Conservation (phyloP, 257 asterid species). For the Capsicum baccatum region DNA sequence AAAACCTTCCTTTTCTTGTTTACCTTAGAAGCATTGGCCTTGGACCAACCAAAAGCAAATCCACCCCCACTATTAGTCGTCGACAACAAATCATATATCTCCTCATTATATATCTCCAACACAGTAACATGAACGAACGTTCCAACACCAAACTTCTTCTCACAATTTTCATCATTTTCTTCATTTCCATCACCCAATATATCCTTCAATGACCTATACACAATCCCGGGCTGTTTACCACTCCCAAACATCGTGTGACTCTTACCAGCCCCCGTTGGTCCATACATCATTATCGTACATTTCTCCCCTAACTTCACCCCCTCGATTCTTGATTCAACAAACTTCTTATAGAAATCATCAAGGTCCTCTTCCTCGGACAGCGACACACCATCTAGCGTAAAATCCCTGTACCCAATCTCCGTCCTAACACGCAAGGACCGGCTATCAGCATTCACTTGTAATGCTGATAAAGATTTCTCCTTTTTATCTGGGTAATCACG, state of each 20-base stretch:
- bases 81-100: constrained; percentile 76
- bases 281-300: constrained; percentile 97
- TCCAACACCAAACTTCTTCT: constrained; percentile 52
- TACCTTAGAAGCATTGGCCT: constrained; percentile 83
- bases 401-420: constrained; percentile 84
- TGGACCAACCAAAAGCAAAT: constrained; percentile 76
- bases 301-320: constrained; percentile 83
- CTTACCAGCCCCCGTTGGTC: constrained; percentile 96
- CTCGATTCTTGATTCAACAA: constrained; percentile 71
- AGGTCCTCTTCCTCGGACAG: constrained; percentile 77
- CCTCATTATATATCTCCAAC: constrained; percentile 91
- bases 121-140: constrained; percentile 90
- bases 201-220: constrained; percentile 74
- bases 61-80: constrained; percentile 64
- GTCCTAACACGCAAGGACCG: constrained; percentile 74
- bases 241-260: constrained; percentile 96
- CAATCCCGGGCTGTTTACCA: constrained; percentile 74
- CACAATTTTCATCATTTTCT: constrained; percentile 45
- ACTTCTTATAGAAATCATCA: constrained; percentile 71
- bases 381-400: constrained; percentile 80
- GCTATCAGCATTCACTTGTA: constrained; percentile 55
- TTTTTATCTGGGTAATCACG: constrained; percentile 75
- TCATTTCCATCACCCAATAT: constrained; percentile 67
- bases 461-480: constrained; percentile 45
- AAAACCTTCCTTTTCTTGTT: background rate